Conservation (phyloP, 768 basidiomycete genomes). For the Boletus barrowsii region DNA sequence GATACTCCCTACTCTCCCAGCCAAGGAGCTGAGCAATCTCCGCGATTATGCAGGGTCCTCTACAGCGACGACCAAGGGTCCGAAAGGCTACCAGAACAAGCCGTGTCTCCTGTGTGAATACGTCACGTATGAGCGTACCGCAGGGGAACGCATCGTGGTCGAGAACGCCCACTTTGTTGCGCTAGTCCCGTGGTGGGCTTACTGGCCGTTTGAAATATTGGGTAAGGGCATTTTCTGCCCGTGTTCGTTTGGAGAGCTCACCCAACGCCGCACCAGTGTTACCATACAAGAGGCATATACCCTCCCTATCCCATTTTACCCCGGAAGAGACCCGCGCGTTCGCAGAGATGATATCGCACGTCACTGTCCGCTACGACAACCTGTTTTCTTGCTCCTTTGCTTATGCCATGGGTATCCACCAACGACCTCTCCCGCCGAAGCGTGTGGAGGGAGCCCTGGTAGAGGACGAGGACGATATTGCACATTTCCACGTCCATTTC, state of each 20-base stretch:
- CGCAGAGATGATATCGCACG: conserved; percentile 60
- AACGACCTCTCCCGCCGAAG: conserved; percentile 58
- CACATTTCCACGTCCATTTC: conserved; percentile 87
- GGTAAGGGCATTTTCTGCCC: conserved; percentile 35
- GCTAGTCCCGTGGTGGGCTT: conserved; percentile 93
- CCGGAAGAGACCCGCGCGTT: conserved; percentile 59
- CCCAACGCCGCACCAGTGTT: conserved; percentile 46
- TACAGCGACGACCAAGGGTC: conserved; percentile 40
- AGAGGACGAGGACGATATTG: conserved; percentile 49
- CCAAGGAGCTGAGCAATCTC: conserved; percentile 61
- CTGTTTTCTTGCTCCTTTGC: conserved; percentile 85
- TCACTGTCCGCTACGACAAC: conserved; percentile 73
- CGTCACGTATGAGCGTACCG: conserved; percentile 58
- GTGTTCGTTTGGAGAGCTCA: background rate
- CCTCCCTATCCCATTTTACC: conserved; percentile 61
- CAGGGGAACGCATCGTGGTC: conserved; percentile 61
- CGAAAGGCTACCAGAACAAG: conserved; percentile 52
- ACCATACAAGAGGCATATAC: conserved; percentile 75
- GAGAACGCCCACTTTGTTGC: conserved; percentile 78
- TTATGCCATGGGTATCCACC: conserved; percentile 94
- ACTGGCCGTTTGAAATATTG: conserved; percentile 88
- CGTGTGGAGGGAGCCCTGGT: conserved; percentile 22
- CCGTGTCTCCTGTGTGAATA: conserved; percentile 82
- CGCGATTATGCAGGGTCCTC: conserved; percentile 43
- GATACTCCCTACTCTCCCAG: conserved; percentile 64